Evolutionary conservation across 345 rosid genomes (phyloP).

Genomic region (Ceriops tagal): DNA sequence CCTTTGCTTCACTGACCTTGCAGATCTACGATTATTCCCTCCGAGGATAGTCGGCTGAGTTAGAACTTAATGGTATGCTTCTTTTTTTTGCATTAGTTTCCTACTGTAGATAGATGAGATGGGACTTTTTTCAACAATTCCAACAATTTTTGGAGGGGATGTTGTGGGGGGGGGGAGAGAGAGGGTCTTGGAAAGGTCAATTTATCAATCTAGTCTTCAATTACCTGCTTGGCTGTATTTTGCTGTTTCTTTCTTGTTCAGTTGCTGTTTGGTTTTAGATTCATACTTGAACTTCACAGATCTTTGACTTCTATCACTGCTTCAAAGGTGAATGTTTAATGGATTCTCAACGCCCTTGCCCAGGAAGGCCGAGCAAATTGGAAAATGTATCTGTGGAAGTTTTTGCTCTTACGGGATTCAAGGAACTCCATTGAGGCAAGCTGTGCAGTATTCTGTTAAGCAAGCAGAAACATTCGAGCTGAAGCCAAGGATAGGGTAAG

Average conservation of each 20-base stretch:
- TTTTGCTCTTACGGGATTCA: background rate
- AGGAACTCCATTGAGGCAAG: background rate
- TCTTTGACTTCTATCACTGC: conserved; percentile 15
- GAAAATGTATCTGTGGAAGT: background rate
- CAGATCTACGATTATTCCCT: conserved; percentile 39
- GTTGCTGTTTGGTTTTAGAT: conserved; percentile 14
- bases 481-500: conserved; percentile 2
- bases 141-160: background rate
- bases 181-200: background rate
- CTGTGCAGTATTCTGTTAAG: too few species aligned
- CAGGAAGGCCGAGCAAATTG: background rate
- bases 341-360: conserved; percentile 1
- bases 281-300: conserved; percentile 11
- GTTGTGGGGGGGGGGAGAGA: background rate
- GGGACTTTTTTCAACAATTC: background rate
- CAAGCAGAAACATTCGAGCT: background rate
- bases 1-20: conserved; percentile 15
- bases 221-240: background rate
- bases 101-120: conserved; percentile 3
- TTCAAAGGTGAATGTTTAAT: background rate
- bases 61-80: background rate
- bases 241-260: background rate
- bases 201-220: background rate
- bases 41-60: conserved; percentile 5
- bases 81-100: background rate